Conservation (phyloP, 352 stramenopile species). For the Bremia lactucae region DNA sequence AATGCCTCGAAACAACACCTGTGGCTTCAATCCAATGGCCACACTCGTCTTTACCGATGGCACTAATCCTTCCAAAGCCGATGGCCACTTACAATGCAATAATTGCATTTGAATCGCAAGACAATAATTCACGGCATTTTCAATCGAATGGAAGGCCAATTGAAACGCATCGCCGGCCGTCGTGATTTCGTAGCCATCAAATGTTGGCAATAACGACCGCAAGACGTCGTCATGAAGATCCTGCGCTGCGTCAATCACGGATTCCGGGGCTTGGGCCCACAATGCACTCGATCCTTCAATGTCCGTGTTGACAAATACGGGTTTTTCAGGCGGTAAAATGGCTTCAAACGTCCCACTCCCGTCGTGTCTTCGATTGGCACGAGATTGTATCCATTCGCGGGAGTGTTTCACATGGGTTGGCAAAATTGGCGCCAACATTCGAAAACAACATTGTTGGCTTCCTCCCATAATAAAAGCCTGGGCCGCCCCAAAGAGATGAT, state of each 20-base stretch:
- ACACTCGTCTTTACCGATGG: conserved; percentile 49
- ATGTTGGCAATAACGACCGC: conserved; percentile 36
- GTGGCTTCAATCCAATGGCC: conserved; percentile 30
- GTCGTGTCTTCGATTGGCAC: conserved; percentile 27
- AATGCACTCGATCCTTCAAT: conserved; percentile 68
- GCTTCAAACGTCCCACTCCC: conserved; percentile 26
- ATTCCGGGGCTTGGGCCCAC: conserved; percentile 41
- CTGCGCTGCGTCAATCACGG: conserved; percentile 49
- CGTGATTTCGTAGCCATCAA: conserved; percentile 66
- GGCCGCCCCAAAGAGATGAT: conserved; percentile 51
- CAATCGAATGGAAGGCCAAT: conserved; percentile 54
- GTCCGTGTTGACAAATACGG: conserved; percentile 70
- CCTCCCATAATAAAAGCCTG: conserved; percentile 60
- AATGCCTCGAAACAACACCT: conserved; percentile 46
- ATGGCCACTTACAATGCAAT: conserved; percentile 49
- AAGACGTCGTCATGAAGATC: conserved; percentile 57
- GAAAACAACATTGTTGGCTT: conserved; percentile 48
- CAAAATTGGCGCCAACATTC: conserved; percentile 40
- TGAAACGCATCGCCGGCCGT: conserved; percentile 65
- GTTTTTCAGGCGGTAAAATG: conserved; percentile 22
- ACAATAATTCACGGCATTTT: conserved; percentile 54
- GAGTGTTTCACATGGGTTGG: conserved; percentile 44
- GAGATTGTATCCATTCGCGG: conserved; percentile 30
- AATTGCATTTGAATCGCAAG: conserved; percentile 53
- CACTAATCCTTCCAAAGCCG: conserved; percentile 35